Base-by-base conservation (phyloP, 1,284 basidiomycete genomes). In the Chalciporus sp. region DNA sequence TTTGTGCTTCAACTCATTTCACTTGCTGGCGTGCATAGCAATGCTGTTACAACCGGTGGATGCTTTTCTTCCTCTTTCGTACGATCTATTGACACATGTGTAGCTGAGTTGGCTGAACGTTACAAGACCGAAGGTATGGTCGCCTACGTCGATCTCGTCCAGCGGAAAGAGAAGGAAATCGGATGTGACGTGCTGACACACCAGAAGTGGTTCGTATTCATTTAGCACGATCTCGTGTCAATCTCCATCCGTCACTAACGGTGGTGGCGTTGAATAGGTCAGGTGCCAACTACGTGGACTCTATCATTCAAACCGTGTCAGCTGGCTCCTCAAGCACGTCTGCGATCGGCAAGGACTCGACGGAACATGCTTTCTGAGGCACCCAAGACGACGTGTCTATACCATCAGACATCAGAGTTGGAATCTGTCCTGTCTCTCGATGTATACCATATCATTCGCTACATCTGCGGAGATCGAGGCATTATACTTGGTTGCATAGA, bases 181-280 rank as follows among this genome's bases (percentile, higher is more conserved):
- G 92, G 92, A 29, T 94, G 92, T 62, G 95, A 98, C 70, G 94
- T 98, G 41, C 78, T 97, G 52, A 94, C 90, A 1, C 92, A 94
- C 72, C 92, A 94, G 73, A 93, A 92, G 77, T 94, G 92, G 92
- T 85, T 43, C 55, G 78, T 70, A 47, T 51, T 46, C 52, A 23
- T 52, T 43, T 51, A 35, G 12, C 12, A 11, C 14, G 12, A 33
- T 33, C 12, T 37, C 14, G 14, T 31, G 14, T 14, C 17, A 3
- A 44, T 11, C 42, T 14, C 17, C 0, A 44, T 11, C 42, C 16
- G 16, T 20, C 17, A 29, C 31, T 28, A 49, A 33, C 47, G 45
- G 42, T 27, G 14, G 12, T 27, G 16, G 23, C 23, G 23, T 6
- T 19, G 20, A 43, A 48, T 62, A 88, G 87, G 88, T 92, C 89